Base-by-base conservation (phyloP, 192 early-diverging fungal genomes). In the Coemansia sp. region DNA sequence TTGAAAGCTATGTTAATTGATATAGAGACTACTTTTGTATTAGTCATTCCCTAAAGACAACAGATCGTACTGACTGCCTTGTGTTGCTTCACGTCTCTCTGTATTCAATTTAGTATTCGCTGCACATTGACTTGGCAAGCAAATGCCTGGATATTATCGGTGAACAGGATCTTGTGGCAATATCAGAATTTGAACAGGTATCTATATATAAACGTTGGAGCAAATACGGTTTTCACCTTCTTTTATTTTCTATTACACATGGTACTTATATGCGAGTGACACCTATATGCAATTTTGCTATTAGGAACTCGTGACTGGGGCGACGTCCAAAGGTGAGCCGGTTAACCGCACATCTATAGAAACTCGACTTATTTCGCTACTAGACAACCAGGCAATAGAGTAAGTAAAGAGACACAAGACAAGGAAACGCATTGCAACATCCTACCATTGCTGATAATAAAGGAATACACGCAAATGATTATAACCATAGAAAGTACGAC, bases 151-250 rank as follows among this genome's bases (percentile, higher is more conserved):
- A 76, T 12, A 63, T 67, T 21, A 75, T 77, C 14, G 64, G 75
- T 6, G 35, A 64, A 21, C 71, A 68, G 34, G 68, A 67, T 6
- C 49, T 88, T 18, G 21, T 56, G 15, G 52, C 57, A 6, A 24
- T 88, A 21, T 53, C 72, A 0, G 70, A 83, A 15, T 66, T 88
- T 64, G 86, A 88, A 56, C 83, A 81, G 72, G 83, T 69, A 82
- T 52, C 67, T 62, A 63, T 64, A n/a, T 5, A 30, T 23, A 14
- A 26, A 11, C 30, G 30, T 30, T 30, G 30, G 44, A 10, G 21
- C 23, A 33, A 61, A 33, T 16, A 20, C 6, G 3, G 39, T 12
- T 41, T 11, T 6, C 39, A 41, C 1, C 39, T 11, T 41, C 39
- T 11, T 41, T 12, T 6, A 41, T 41, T 41, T 41, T 12, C 2